Evolutionary conservation across 495 filamentous ascomycete species (phyloP).

Genomic region (Hypoxylon perforatum): DNA sequence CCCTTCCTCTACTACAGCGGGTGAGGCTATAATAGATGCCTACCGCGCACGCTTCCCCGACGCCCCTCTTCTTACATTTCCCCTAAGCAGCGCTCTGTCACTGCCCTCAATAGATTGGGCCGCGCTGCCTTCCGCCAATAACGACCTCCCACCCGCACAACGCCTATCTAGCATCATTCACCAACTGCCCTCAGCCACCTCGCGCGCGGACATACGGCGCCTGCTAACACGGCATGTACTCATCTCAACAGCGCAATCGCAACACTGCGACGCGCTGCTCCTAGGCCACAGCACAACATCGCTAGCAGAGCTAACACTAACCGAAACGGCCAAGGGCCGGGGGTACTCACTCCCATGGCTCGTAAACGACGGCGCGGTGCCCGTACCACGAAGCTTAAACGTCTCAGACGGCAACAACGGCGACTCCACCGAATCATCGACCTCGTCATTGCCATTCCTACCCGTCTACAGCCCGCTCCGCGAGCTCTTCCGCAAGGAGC

Average conservation of each 20-base stretch:
- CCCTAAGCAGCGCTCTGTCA: constrained; percentile 67
- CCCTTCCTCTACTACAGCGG: constrained; percentile 8
- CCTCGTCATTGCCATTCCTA: constrained; percentile 20
- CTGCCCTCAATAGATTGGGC: constrained; percentile 55
- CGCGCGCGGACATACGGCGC: constrained; percentile 75
- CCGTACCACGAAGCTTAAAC: constrained; percentile 65
- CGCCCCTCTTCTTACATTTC: constrained; percentile 64
- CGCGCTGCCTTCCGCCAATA: constrained; percentile 43
- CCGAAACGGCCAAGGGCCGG: constrained; percentile 89
- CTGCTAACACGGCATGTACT: constrained; percentile 78
- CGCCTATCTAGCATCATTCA: constrained; percentile 65
- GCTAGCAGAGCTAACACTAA: constrained; percentile 85
- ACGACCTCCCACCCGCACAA: constrained; percentile 48
- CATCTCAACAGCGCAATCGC: constrained; percentile 67
- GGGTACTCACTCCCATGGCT: constrained; percentile 85
- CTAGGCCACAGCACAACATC: constrained; percentile 89
- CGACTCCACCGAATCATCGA: not conserved
- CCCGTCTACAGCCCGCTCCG: constrained; percentile 76
- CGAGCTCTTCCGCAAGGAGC: constrained; percentile 83
- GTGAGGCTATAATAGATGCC: constrained; percentile 10
- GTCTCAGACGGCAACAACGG: constrained; percentile 11
- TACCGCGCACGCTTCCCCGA: constrained; percentile 65
- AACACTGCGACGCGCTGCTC: constrained; percentile 74
- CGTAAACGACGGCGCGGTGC: constrained; percentile 74
- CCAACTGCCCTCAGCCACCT: constrained; percentile 75